Evolutionary conservation across 2,329 filamentous ascomycete genomes (phyloP).

Genomic region (Fonsecaea monophora): DNA sequence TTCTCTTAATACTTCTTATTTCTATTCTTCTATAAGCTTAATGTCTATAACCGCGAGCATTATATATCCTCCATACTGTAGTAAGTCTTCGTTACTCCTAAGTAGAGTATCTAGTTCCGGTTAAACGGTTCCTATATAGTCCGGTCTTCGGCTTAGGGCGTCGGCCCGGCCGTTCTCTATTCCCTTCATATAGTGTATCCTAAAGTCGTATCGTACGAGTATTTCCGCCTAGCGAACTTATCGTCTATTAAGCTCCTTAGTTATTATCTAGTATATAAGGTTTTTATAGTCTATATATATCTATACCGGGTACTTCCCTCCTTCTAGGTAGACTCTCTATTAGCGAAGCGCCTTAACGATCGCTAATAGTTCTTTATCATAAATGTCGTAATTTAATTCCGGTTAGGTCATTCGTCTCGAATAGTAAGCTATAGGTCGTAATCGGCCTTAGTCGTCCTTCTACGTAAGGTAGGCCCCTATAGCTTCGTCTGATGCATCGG

Average conservation of each 20-base stretch:
- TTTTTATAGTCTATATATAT: slow-evolving; percentile 31
- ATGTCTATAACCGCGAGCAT: too few species aligned
- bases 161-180: background rate
- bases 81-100: too few species aligned
- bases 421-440: slow-evolving; percentile 29
- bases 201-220: slow-evolving; percentile 14
- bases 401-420: slow-evolving; percentile 28
- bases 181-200: background rate
- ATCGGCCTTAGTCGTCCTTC: too few species aligned
- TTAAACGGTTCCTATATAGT: slow-evolving; percentile 7
- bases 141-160: background rate
- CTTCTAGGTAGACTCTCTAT: slow-evolving; percentile 31
- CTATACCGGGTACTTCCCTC: slow-evolving; percentile 18
- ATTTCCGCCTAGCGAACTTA: too few species aligned
- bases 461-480: too few species aligned
- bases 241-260: slow-evolving; percentile 28
- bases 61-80: too few species aligned
- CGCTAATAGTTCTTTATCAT: slow-evolving; percentile 34
- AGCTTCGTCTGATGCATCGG: too few species aligned
- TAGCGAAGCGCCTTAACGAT: slow-evolving; percentile 32
- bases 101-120: too few species aligned
- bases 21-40: too few species aligned
- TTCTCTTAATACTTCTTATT: too few species aligned
- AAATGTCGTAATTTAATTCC: slow-evolving; percentile 30
- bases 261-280: slow-evolving; percentile 29